Base-by-base conservation (phyloP, 495 filamentous ascomycete genomes). In the Sphaerosporella brunnea region DNA sequence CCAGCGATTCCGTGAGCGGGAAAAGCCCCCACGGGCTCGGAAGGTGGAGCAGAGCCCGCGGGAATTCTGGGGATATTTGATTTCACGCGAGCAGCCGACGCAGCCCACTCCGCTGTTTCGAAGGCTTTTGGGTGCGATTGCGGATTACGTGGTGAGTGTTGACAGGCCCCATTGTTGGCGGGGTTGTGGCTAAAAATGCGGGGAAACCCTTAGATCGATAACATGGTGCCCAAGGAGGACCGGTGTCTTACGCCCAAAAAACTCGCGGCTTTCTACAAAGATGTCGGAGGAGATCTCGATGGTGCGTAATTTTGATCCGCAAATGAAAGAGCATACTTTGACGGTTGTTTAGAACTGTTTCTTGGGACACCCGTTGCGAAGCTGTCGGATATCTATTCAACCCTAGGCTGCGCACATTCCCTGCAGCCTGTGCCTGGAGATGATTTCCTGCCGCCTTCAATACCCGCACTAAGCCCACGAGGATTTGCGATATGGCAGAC, bases 401-500 rank as follows among this genome's bases (percentile, higher is more conserved):
- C 80, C 2, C 68, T 93, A 24, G 92, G 87, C 40, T 95, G 90
- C 63, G 81, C 84, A 50, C 82, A 90, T 59, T 74, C 73, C 24
- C 71, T 87, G 10, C 54, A 66, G 11, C 78, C 79, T 45, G 79
- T 80, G 0, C 73, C 75, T 16, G 64, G 68, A 10, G 74, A 87
- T 53, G 76, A 80, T 37, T 93, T 79, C 57, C 69, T 72, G 1
- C 64, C 77, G 9, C 90, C 90, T 0, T 74, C 73, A 1, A 70
- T 93, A 30, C 90, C 90, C 8, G 82, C 84, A 11, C 66, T 97
- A 47, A 86, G 85, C 32, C 68, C 71, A 0, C 74, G 73, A 52
- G 90, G 90, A 20, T 97, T 93, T 60, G 78, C 88, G 34, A 77
- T 79, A 57, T 97, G 88, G 87, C 83, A 95, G 69, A 82, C 82